A percentile compares a stretch with the other conserved stretches of the same genome.
These are phyloP conservation scores for Solanum rostratum DNA, from an alignment of 257 asterid species.

Conservation along the genomic window DNA sequence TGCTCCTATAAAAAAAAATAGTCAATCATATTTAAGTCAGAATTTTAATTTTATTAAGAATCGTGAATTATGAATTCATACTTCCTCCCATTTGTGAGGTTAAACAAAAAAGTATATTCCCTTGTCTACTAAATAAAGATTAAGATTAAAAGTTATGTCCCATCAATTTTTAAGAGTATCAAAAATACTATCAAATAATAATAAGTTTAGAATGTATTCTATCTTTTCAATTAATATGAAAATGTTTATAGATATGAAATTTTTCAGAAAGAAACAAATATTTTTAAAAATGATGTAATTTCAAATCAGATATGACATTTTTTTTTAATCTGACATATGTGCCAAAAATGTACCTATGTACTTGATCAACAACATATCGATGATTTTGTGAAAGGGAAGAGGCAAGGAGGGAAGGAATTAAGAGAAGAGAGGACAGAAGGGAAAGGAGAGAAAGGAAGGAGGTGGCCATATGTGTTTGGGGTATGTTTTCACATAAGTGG, in stretches of 20 bases:
- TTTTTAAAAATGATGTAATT: not conserved
- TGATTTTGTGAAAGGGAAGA: constrained; percentile 28
- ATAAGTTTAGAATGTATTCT: not conserved
- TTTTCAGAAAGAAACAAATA: not conserved
- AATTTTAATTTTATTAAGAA: not conserved
- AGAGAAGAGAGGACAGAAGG: constrained; percentile 6
- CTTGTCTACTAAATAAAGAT: not conserved
- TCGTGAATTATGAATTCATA: not conserved
- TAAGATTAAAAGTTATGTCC: not conserved
- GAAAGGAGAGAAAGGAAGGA: not conserved
- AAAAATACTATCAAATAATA: not conserved
- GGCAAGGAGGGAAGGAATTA: constrained; percentile 24
- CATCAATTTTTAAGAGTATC: too few species aligned
- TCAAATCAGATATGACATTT: not conserved
- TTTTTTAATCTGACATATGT: not conserved
- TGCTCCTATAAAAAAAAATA: constrained; percentile 11
- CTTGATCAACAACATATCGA: constrained; percentile 34
- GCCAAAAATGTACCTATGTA: constrained; percentile 29
- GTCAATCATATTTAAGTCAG: not conserved
- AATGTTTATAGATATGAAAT: not conserved
- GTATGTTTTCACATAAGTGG: not conserved
- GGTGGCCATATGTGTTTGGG: constrained; percentile 20
- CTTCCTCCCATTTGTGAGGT: too few species aligned
- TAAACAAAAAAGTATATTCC: not conserved
- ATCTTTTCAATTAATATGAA: not conserved